These are phyloP conservation scores for Cordyceps javanica DNA, from an alignment of 2,329 filamentous ascomycete genomes.

Conservation along the genomic window DNA sequence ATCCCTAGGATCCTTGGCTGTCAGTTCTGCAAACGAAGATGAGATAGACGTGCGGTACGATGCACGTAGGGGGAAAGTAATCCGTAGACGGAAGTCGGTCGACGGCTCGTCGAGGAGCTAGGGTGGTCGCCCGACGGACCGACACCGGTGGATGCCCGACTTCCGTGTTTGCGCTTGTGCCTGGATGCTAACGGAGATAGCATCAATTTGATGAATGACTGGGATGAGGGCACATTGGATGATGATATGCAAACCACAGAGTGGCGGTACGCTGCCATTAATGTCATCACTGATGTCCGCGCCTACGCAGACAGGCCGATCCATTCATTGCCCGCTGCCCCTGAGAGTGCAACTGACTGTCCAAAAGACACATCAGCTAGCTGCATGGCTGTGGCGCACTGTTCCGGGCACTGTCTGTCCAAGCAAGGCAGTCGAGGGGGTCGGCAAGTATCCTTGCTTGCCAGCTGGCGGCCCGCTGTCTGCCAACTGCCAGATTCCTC, in stretches of 20 bases:
- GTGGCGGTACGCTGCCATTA: no score
- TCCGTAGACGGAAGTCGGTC: conserved; percentile 14
- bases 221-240: not conserved
- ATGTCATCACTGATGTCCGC: no score
- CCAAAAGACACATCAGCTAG: no score
- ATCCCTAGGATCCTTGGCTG: no score
- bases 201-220: not conserved
- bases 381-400: not conserved
- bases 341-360: no score
- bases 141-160: conserved; percentile 11
- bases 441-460: not conserved
- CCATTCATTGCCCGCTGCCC: no score
- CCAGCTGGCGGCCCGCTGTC: not conserved
- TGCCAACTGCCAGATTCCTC: not conserved
- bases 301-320: no score
- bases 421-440: no score
- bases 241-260: not conserved
- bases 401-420: no score
- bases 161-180: conserved; percentile 5
- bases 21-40: no score
- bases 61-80: no score
- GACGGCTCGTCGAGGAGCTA: conserved; percentile 8
- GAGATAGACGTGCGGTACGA: not conserved
- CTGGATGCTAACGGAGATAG: conserved; percentile 3
- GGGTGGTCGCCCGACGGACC: conserved; percentile 12